phyloP scores from a whole-genome alignment of 179 eudicot genomes.

The Spinacia oleracea region DNA sequence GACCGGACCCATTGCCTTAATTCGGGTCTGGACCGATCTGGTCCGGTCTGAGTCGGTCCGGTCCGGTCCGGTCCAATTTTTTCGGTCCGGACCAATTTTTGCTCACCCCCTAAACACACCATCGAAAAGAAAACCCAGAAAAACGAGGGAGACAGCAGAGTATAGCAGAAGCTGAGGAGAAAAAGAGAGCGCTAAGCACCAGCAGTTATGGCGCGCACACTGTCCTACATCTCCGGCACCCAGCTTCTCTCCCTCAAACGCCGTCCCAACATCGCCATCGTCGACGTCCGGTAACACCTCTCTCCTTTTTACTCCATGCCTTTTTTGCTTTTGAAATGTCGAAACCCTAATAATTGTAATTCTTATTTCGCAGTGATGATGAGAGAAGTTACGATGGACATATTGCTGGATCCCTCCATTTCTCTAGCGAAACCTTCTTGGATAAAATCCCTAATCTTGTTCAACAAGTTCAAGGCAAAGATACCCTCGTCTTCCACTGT shows the following conservation, averaged over 20 bases:
- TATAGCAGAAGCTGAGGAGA: no score
- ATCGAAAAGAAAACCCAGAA: no score
- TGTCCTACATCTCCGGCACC: conserved; percentile 68
- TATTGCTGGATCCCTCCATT: conserved; percentile 84
- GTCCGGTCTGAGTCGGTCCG: no score
- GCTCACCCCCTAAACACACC: no score
- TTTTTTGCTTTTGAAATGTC: no score
- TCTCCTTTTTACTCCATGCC: not conserved
- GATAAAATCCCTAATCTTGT: conserved; percentile 71
- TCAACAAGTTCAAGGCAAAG: conserved; percentile 66
- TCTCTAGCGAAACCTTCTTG: conserved; percentile 65
- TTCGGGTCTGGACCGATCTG: no score
- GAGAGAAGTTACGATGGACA: conserved; percentile 85
- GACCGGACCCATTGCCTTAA: no score
- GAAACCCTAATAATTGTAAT: not conserved
- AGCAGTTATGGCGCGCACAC: conserved; percentile 39
- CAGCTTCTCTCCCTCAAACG: conserved; percentile 68
- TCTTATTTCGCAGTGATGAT: conserved; percentile 50
- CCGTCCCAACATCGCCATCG: conserved; percentile 73
- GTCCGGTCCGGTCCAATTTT: no score
- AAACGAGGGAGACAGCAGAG: no score
- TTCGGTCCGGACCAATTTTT: no score
- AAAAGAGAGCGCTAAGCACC: no score
- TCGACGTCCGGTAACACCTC: conserved; percentile 70
- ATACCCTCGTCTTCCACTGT: conserved; percentile 91